Evolutionary conservation across 371 early-diverging fungal species (phyloP).

Genomic region (Pancytospora philotis): DNA sequence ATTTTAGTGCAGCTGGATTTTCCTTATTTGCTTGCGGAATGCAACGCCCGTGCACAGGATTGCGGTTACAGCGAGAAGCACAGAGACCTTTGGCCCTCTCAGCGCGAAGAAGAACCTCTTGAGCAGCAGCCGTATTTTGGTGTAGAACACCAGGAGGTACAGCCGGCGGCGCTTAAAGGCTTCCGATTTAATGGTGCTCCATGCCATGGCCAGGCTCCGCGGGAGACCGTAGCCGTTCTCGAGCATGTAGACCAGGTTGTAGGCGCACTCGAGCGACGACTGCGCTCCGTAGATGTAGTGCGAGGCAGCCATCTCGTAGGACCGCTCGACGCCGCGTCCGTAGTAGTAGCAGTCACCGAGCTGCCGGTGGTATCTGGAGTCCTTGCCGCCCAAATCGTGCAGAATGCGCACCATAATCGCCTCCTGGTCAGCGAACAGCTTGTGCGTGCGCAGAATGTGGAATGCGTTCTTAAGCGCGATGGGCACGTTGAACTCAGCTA

Average conservation of each 20-base stretch:
- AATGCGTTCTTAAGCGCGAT: conserved; percentile 51
- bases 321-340: conserved; percentile 49
- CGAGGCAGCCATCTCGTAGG: conserved; percentile 49
- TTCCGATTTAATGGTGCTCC: background rate
- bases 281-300: conserved; percentile 46
- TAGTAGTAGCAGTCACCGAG: conserved; percentile 58
- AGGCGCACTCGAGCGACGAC: conserved; percentile 43
- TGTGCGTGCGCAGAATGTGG: conserved; percentile 43
- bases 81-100: too few species aligned
- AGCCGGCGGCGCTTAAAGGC: background rate
- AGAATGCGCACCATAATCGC: conserved; percentile 38
- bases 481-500: conserved; percentile 46
- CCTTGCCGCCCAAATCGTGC: conserved; percentile 24
- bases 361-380: conserved; percentile 26
- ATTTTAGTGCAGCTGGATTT: too few species aligned
- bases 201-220: conserved; percentile 3
- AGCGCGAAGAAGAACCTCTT: too few species aligned
- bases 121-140: conserved; percentile 5
- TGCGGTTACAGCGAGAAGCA: too few species aligned
- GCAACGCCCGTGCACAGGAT: too few species aligned
- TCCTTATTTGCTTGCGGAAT: too few species aligned
- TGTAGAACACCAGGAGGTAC: conserved; percentile 13
- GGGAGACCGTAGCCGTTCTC: conserved; percentile 52
- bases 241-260: conserved; percentile 52
- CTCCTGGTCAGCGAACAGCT: conserved; percentile 31